phyloP scores from a whole-genome alignment of 2,329 filamentous ascomycete genomes.

The Niveomyces coronatus region DNA sequence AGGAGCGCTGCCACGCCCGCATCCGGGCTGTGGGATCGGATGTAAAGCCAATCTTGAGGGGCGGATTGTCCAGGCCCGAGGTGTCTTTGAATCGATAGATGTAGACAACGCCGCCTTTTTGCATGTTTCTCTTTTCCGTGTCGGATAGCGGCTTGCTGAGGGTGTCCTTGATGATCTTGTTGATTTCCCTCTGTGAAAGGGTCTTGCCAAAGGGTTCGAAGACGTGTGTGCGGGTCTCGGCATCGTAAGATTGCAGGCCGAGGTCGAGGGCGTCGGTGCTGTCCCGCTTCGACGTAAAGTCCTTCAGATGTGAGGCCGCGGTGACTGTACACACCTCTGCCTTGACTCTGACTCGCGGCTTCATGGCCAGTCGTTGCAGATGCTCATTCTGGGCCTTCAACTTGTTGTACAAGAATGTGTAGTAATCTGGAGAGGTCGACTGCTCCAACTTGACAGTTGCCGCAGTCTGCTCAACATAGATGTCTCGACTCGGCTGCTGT shows the following conservation, averaged over 20 bases:
- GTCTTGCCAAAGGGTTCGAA: conserved; percentile 13
- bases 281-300: too few relatives aligned
- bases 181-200: conserved; percentile 10
- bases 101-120: conserved; percentile 15
- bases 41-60: conserved; percentile 23
- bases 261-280: background rate
- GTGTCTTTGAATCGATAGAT: conserved; percentile 16
- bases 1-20: conserved; percentile 14
- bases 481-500: background rate
- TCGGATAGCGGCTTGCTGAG: conserved; percentile 9
- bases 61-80: conserved; percentile 9
- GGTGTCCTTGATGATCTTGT: conserved; percentile 12
- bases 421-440: background rate
- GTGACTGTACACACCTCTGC: too few relatives aligned
- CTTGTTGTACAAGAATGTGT: background rate
- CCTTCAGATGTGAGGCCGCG: too few relatives aligned
- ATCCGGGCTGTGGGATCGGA: conserved; percentile 15
- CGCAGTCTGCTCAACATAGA: background rate
- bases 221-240: conserved; percentile 6
- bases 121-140: background rate
- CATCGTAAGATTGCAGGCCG: background rate
- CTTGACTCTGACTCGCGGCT: too few relatives aligned
- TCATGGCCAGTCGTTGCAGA: too few relatives aligned
- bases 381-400: too few relatives aligned
- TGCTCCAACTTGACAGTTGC: background rate